Base-by-base conservation (phyloP, 169 alveolate species). In the Fabrea salina region DNA sequence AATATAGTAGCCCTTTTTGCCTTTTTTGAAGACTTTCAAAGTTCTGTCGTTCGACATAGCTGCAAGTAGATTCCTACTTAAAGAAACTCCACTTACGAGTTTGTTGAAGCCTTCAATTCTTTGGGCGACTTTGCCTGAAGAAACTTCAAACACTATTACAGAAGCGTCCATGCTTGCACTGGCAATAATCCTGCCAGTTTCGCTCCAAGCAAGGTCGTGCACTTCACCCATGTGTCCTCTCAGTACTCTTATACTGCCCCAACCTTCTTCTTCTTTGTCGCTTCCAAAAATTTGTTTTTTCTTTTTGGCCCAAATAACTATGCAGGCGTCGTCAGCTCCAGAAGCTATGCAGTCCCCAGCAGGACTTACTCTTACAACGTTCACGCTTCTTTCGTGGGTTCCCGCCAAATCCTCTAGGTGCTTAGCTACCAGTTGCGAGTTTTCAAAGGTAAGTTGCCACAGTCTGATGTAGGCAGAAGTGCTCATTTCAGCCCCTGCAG, bases 131-230 rank as follows among this genome's bases (percentile, higher is more conserved):
- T 79, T 84, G 1, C 84, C 89, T 66, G 70, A 72, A 67, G 79
- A 86, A 19, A 84, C 78, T 64, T 84, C 77, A 80, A 80, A 84
- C 39, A 84, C 75, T 54, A 84, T 79, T n/a, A 71, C 80, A 54
- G 66, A 75, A 67, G 79, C 82, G 75, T 84, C 89, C 25, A 84
- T 80, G 64, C 89, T 79, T 74, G 86, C 89, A 74, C 86, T 84
- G 13, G 82, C 79, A 72, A 84, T 61, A 79, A 74, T 67, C 61
- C 75, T 84, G 53, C 86, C 82, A 43, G 75, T 80, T 39, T 84
- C 82, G 67, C 64, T 74, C 89, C 89, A 84, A 8, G 79, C 51
- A 54, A 84, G 56, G 57, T 84, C 89, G 68, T 84, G 82, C 7
- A 84, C 80, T 79, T 84, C 89, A 6, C 86, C 79, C 0, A 79